Percentiles rank a stretch among this genome's conserved stretches.
Evolutionary conservation across 352 stramenopile species (phyloP).

Genomic region (Pythium graminicola): DNA sequence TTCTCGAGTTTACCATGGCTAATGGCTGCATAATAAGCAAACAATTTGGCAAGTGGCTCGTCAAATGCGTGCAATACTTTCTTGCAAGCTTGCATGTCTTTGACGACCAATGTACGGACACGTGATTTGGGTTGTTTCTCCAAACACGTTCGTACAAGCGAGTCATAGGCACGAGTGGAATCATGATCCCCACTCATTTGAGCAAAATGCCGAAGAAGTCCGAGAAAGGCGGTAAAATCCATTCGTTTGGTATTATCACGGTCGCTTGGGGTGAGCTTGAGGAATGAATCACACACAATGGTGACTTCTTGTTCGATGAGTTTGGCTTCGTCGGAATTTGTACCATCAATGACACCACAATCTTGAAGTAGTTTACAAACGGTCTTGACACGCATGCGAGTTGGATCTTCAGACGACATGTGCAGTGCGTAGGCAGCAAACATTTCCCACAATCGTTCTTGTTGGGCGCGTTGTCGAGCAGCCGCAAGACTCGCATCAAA

Average conservation of each 20-base stretch:
- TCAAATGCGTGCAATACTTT: slow-evolving; percentile 54
- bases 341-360: slow-evolving; percentile 57
- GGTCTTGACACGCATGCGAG: slow-evolving; percentile 54
- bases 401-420: slow-evolving; percentile 72
- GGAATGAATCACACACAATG: slow-evolving; percentile 68
- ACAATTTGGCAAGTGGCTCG: slow-evolving; percentile 61
- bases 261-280: slow-evolving; percentile 52
- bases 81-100: slow-evolving; percentile 64
- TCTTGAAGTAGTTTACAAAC: slow-evolving; percentile 75
- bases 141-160: slow-evolving; percentile 52
- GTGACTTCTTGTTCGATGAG: slow-evolving; percentile 66
- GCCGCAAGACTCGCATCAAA: slow-evolving; percentile 57
- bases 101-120: slow-evolving; percentile 31
- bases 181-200: slow-evolving; percentile 62
- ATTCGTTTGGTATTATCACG: slow-evolving; percentile 62
- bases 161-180: slow-evolving; percentile 46
- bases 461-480: slow-evolving; percentile 47
- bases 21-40: slow-evolving; percentile 42
- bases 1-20: slow-evolving; percentile 62
- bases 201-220: slow-evolving; percentile 57
- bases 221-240: slow-evolving; percentile 62
- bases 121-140: slow-evolving; percentile 63
- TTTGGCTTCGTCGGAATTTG: slow-evolving; percentile 45
- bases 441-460: slow-evolving; percentile 74
- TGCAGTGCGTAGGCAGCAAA: slow-evolving; percentile 70